Evolutionary conservation across 768 basidiomycete species (phyloP), one percentile per base, ranked within the genome.

Genomic region (Amanita pallidorosea): DNA sequence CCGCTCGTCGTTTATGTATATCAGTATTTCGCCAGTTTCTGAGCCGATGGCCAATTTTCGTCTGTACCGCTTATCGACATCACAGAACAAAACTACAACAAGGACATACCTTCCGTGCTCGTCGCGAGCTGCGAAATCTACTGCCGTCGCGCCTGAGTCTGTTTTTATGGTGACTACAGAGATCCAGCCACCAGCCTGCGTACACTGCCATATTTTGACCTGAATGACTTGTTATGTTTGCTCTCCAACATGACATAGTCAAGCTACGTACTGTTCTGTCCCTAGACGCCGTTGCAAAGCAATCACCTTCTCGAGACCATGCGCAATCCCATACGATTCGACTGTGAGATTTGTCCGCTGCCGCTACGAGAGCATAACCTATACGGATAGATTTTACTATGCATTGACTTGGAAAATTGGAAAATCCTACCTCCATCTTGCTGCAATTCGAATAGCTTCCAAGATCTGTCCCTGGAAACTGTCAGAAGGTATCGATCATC

Each of bases 241-340:
- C 25, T 17, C 20, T 37, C 15, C 11, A 20, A 11, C 33, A n/a
- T 20, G 35, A 37, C 18, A 40, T 33, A 46, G 7, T 27, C 18
- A 8, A 13, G 9, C 5, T n/a, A 56, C 77, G 50, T 56, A 90
- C 94, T 12, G 88, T 90, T 69, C 95, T 98, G 66, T 99, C 96
- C 38, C 96, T 78, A 2, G 94, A 93, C 1, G 89, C 94, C 2
- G 96, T 98, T 9, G 83, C 93, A 60, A 99, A 99, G 13, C 85
- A 60, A 57, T 82, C 76, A 6, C 82, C 81, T 56, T 89, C 83
- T 1, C 67, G 60, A 1, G 86, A 74, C 92, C 94, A 99, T 12
- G 82, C 79, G 59, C 88, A 89, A 63, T 98, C 96, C 92, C 96
- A 94, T 33, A 99, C 86, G 59, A 99, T 96, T 35, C 96, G 78